phyloP scores from a whole-genome alignment of 2,329 filamentous ascomycete genomes.

The Penicillium griseofulvum region DNA sequence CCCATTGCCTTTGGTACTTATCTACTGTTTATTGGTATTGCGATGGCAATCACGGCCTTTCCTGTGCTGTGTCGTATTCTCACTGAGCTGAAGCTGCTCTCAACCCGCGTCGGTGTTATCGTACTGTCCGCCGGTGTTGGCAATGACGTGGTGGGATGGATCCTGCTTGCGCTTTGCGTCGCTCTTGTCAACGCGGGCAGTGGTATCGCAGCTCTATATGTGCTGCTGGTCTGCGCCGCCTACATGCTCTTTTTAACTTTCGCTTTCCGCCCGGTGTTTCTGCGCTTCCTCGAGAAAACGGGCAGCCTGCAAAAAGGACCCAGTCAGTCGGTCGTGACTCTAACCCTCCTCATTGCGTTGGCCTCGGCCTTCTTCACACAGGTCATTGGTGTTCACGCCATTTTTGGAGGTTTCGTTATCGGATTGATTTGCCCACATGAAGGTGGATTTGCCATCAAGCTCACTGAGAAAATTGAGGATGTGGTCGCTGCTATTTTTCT shows the following conservation, averaged over 20 bases:
- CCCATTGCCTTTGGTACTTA: conserved; percentile 61
- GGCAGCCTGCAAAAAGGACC: conserved; percentile 84
- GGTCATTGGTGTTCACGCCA: conserved; percentile 88
- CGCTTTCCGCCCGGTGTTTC: conserved; percentile 68
- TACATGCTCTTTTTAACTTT: conserved; percentile 75
- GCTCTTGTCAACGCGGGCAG: conserved; percentile 84
- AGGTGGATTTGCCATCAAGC: conserved; percentile 82
- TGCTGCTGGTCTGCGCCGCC: conserved; percentile 71
- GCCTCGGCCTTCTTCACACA: conserved; percentile 82
- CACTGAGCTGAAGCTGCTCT: conserved; percentile 81
- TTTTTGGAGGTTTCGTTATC: conserved; percentile 89
- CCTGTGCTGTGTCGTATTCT: conserved; percentile 92
- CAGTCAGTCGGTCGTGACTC: conserved; percentile 75
- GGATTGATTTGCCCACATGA: conserved; percentile 89
- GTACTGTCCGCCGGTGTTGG: conserved; percentile 87
- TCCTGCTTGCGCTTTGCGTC: conserved; percentile 87
- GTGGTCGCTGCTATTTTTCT: conserved; percentile 78
- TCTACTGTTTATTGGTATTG: conserved; percentile 83
- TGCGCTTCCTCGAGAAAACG: conserved; percentile 69
- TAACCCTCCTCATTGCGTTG: conserved; percentile 78
- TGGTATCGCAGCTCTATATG: conserved; percentile 79
- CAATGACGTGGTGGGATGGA: conserved; percentile 90
- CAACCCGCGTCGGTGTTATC: conserved; percentile 80
- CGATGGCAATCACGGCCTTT: conserved; percentile 85
- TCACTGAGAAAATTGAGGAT: conserved; percentile 94